Evolutionary conservation across 2,329 filamentous ascomycete species (phyloP).

Genomic region (Sordariomycetes sp.): DNA sequence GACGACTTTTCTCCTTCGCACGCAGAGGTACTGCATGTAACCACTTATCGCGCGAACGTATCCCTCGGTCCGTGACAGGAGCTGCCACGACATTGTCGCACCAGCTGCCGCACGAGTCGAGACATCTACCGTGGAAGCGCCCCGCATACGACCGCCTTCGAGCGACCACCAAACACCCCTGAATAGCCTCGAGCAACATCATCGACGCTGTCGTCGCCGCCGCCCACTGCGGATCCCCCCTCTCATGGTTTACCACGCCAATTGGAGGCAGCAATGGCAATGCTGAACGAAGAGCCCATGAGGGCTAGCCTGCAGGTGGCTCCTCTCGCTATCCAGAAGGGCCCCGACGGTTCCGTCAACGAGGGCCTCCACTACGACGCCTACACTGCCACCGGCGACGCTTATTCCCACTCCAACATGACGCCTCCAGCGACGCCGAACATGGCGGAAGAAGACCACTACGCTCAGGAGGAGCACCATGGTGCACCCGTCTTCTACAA

Average conservation of each 20-base stretch:
- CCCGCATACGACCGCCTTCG: neutral
- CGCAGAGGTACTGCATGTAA: neutral
- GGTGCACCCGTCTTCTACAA: conserved; percentile 72
- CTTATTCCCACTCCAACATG: conserved; percentile 49
- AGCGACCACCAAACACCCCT: neutral
- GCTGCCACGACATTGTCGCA: neutral
- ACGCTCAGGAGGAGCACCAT: conserved; percentile 20
- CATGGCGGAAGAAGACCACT: conserved; percentile 50
- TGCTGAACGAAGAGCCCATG: conserved; percentile 22
- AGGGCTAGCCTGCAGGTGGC: conserved; percentile 52
- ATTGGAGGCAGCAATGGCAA: neutral
- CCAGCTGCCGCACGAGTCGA: neutral
- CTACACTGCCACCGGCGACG: conserved; percentile 22
- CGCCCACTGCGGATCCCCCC: neutral
- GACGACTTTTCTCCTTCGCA: neutral
- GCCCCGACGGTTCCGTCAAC: conserved; percentile 8
- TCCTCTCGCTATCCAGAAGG: conserved; percentile 43
- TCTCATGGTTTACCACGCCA: conserved; percentile 3
- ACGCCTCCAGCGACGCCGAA: conserved; percentile 70
- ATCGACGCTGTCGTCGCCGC: neutral
- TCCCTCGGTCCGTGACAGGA: neutral
- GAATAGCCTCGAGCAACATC: neutral
- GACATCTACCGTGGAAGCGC: neutral
- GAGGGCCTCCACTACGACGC: neutral
- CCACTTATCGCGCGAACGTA: neutral